Conservation (phyloP, 2,329 filamentous ascomycete genomes). For the Nothopassalora personata region DNA sequence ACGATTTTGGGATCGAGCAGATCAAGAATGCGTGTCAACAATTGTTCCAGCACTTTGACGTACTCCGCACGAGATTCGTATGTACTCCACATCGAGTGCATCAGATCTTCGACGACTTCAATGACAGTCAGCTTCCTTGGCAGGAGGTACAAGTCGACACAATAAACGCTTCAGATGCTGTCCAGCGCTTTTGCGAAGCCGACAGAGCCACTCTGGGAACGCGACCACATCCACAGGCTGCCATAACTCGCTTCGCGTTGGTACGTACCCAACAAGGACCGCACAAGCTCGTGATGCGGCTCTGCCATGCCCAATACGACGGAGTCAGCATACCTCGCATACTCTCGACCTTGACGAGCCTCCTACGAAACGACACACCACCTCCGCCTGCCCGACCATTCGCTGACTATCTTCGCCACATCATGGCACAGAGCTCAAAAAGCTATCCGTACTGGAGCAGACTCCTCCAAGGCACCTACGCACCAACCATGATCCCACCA, state of each 20-base stretch:
- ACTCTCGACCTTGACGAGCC: neutral
- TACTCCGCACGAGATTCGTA: conserved; percentile 3
- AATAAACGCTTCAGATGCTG: neutral
- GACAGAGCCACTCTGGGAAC: neutral
- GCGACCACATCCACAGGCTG: neutral
- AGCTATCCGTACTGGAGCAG: conserved; percentile 27
- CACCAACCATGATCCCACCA: neutral
- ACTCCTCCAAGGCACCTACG: conserved; percentile 4
- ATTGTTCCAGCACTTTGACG: conserved; percentile 37
- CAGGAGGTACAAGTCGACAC: neutral
- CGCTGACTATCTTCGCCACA: conserved; percentile 1
- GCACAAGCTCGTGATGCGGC: neutral
- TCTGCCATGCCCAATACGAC: no score
- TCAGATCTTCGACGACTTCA: neutral
- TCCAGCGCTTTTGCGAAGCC: neutral
- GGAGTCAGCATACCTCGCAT: no score
- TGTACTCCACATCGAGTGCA: neutral
- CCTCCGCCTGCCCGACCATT: neutral
- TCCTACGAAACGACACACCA: neutral
- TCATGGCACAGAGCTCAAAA: neutral
- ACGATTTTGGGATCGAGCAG: conserved; percentile 43
- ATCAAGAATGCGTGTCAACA: conserved; percentile 46
- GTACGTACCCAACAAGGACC: neutral
- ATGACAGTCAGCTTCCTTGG: neutral
- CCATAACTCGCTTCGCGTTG: conserved; percentile 1